Conservation (phyloP, 2,329 filamentous ascomycete species). For the Penicillium sp. region DNA sequence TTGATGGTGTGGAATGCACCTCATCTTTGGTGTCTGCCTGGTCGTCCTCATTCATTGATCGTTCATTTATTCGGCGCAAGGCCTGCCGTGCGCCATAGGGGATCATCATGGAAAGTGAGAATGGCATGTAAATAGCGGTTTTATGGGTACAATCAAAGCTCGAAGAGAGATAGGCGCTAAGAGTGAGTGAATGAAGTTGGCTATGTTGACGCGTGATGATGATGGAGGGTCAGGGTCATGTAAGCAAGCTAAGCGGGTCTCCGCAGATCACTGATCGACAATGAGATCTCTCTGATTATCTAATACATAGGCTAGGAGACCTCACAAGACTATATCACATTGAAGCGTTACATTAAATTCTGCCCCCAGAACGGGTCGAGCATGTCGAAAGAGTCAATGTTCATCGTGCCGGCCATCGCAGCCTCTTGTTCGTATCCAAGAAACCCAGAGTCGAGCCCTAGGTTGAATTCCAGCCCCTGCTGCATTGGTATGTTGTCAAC, state of each 20-base stretch:
- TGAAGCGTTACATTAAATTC: too few species aligned
- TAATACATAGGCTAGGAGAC: too few species aligned
- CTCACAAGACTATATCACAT: too few species aligned
- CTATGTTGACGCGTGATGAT: neutral
- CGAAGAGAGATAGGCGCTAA: neutral
- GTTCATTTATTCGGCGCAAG: constrained; percentile 1
- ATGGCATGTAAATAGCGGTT: neutral
- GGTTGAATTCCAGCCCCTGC: too few species aligned
- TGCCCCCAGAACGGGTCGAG: too few species aligned
- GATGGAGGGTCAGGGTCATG: neutral
- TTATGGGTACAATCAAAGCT: neutral
- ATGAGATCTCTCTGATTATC: neutral
- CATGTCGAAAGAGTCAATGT: too few species aligned
- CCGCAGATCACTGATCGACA: neutral
- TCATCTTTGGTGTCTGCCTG: neutral
- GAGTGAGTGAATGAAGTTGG: neutral
- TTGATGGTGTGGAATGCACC: neutral
- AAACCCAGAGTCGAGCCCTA: too few species aligned
- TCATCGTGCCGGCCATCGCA: too few species aligned
- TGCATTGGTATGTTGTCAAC: too few species aligned
- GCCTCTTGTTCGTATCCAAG: too few species aligned
- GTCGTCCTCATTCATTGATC: neutral
- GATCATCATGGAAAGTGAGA: neutral
- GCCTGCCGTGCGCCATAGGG: constrained; percentile 7
- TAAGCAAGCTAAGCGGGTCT: neutral